Evolutionary conservation across 148 eudicot species (phyloP).

Genomic region (Rhododendron vialii): DNA sequence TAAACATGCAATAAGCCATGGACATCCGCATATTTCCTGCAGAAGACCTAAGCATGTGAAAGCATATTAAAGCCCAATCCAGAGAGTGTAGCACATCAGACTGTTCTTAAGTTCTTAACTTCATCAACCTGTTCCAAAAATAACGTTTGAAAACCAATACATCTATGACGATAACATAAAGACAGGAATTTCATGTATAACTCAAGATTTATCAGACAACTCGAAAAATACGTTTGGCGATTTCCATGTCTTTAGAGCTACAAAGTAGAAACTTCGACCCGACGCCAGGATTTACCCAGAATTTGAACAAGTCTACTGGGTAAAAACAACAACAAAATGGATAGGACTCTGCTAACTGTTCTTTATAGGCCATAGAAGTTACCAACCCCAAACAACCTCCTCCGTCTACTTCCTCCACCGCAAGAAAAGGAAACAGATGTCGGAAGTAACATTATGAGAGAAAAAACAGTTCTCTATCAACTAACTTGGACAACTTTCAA

Average conservation of each 20-base stretch:
- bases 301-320: not conserved
- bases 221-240: not conserved
- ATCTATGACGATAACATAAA: not conserved
- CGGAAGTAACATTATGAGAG: not conserved
- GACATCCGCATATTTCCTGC: not conserved
- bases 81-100: not conserved
- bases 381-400: not conserved
- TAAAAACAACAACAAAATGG: not conserved
- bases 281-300: conserved; percentile 1
- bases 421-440: not conserved
- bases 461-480: not conserved
- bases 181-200: not conserved
- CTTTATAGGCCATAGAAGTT: not conserved
- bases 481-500: not conserved
- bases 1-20: not conserved
- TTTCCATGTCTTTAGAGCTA: not conserved
- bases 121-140: not conserved
- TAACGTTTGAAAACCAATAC: not conserved
- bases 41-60: not conserved
- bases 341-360: not conserved
- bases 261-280: not conserved
- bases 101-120: not conserved
- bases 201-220: conserved; percentile 4
- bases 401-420: not conserved
- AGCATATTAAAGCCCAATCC: not conserved